Base-by-base conservation (phyloP, 495 filamentous ascomycete genomes). In the Hypoxylon subgilvum region DNA sequence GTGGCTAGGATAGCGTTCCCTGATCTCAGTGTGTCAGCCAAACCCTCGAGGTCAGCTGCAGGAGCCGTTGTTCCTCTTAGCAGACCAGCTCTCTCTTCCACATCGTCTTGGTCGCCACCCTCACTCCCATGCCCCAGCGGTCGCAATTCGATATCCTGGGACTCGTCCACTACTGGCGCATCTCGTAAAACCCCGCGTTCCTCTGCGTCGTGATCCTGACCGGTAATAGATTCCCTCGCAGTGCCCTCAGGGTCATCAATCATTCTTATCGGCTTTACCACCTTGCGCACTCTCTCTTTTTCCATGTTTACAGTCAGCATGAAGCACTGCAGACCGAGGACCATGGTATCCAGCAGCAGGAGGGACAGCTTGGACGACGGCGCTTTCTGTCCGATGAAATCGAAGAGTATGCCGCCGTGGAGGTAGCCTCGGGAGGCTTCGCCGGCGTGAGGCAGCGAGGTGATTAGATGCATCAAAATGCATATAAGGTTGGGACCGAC, bases 331-430 rank as follows among this genome's bases (percentile, higher is more conserved):
- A 93, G 67, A 1, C 74, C 67, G 45, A 92, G 66, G 22, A 93
- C 76, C 1, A 87, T 55, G 17, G 86, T 17, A 68, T 96, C 91
- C 38, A 91, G 74, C 2, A 74, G 54, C 5, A 91, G 64, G 19
- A 92, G 79, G 31, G 83, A 76, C 8, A 86, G 69, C 57, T 83
- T 84, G 32, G 87, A 83, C 0, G 85, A 82, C 5, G 91, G 89
- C 21, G 85, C 86, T 66, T 84, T 83, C 75, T 95, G 90, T 6
- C 92, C 92, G 50, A 96, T 86, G 67, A 96, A 92, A 71, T 96
- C 88, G 54, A 96, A 86, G 34, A 94, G 79, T 25, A 96, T 68
- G 6, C 92, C 90, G 16, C 92, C 92, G 67, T 96, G 90, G 1
- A 94, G 77, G 67, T 95, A 94, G 5, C 87, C 89, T 41, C 90